Evolutionary conservation across 164 flowering plant species (phyloP).

Genomic region (Magnolia sinica): DNA sequence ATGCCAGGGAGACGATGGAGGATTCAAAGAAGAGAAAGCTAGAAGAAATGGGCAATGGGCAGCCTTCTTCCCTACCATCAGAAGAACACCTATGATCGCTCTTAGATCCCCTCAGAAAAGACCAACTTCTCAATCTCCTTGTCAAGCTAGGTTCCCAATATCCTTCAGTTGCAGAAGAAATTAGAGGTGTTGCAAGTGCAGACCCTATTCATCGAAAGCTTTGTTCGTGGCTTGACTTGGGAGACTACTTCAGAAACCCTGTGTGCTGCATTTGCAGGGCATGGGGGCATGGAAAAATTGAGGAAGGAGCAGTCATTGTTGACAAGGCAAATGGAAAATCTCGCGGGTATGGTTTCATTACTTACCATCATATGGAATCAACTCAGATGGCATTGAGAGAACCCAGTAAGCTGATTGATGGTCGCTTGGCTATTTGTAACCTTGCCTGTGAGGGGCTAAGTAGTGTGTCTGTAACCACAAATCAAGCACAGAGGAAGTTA

Average conservation of each 20-base stretch:
- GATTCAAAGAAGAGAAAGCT: conserved; percentile 64
- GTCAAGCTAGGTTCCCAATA: conserved; percentile 57
- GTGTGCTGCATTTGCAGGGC: conserved; percentile 70
- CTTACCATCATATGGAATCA: conserved; percentile 65
- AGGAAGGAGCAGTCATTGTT: conserved; percentile 72
- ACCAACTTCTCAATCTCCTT: conserved; percentile 62
- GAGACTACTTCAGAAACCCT: conserved; percentile 71
- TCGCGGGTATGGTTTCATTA: conserved; percentile 78
- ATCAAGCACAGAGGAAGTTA: conserved; percentile 68
- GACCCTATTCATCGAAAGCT: conserved; percentile 82
- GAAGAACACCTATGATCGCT: conserved; percentile 40
- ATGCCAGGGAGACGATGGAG: conserved; percentile 28
- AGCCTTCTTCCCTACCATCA: conserved; percentile 5
- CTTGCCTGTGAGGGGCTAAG: conserved; percentile 66
- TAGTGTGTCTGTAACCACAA: conserved; percentile 38
- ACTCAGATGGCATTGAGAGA: conserved; percentile 61
- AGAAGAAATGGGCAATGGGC: conserved; percentile 29
- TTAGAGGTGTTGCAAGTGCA: conserved; percentile 62
- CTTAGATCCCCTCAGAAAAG: conserved; percentile 62
- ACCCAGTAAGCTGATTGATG: conserved; percentile 67
- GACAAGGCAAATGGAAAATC: conserved; percentile 70
- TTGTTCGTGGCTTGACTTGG: conserved; percentile 83
- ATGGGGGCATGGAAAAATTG: conserved; percentile 80
- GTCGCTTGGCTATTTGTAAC: conserved; percentile 71
- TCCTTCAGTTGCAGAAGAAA: conserved; percentile 70